Conservation (phyloP, 495 filamentous ascomycete species). For the Rusavskia elegans region DNA sequence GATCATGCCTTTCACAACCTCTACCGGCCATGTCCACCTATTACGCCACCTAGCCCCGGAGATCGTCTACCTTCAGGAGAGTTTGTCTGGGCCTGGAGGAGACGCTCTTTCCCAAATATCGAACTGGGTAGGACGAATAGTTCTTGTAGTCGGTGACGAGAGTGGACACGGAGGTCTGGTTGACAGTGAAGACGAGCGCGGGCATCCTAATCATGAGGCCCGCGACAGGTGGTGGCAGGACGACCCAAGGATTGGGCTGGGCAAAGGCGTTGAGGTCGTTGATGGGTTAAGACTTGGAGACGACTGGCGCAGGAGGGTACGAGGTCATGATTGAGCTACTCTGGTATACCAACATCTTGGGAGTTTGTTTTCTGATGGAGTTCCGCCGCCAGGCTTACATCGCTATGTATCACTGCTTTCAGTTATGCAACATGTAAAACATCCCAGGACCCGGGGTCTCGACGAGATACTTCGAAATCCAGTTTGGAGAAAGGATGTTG, state of each 20-base stretch:
- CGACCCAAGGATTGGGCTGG: conserved; percentile 64
- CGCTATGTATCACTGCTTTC: too few relatives aligned
- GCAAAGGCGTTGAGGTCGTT: conserved; percentile 73
- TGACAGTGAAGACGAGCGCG: conserved; percentile 74
- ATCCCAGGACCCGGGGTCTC: too few relatives aligned
- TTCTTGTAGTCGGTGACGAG: conserved; percentile 74
- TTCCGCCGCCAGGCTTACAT: too few relatives aligned
- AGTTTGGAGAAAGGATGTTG: too few relatives aligned
- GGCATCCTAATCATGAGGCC: conserved; percentile 35
- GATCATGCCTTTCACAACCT: conserved; percentile 75
- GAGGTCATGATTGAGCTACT: conserved; percentile 51
- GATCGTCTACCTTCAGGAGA: conserved; percentile 71
- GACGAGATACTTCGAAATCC: too few relatives aligned
- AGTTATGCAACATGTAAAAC: too few relatives aligned
- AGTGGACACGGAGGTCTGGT: conserved; percentile 72
- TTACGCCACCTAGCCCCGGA: conserved; percentile 69
- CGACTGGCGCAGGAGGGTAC: conserved; percentile 66
- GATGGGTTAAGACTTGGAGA: conserved; percentile 63
- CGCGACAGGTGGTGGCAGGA: conserved; percentile 67
- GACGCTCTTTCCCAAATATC: conserved; percentile 54
- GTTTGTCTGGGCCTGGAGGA: conserved; percentile 55
- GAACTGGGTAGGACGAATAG: conserved; percentile 69
- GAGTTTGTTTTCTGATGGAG: too few relatives aligned
- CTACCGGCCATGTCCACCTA: conserved; percentile 63
- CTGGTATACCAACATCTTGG: background rate